These are phyloP conservation scores for Phlebopus sp. DNA, from an alignment of 1,284 basidiomycete species.

Conservation along the genomic window DNA sequence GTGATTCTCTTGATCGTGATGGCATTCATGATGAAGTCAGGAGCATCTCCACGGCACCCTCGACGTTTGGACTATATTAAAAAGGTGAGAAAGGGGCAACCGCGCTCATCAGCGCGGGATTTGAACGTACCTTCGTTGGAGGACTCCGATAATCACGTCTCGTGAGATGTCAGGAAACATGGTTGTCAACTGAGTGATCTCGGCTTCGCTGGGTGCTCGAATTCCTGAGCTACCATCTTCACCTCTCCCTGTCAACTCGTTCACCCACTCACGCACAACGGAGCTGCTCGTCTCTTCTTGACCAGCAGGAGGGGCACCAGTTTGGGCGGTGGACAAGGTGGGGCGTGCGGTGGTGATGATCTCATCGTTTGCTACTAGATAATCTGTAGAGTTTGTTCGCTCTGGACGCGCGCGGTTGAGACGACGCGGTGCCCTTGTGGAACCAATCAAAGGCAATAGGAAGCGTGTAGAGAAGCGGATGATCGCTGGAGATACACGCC, in stretches of 20 bases:
- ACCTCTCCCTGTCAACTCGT: conserved; percentile 69
- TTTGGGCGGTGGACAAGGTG: conserved; percentile 23
- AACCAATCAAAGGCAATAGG: conserved; percentile 64
- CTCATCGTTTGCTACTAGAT: conserved; percentile 44
- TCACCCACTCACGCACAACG: conserved; percentile 80
- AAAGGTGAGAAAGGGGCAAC: conserved; percentile 5
- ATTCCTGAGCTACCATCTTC: conserved; percentile 50
- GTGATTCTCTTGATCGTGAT: background rate
- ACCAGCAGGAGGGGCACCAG: conserved; percentile 10
- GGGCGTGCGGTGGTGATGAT: conserved; percentile 55
- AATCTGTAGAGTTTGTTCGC: conserved; percentile 24
- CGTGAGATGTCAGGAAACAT: conserved; percentile 84
- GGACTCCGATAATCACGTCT: conserved; percentile 71
- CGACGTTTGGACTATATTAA: conserved; percentile 61
- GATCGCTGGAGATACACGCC: conserved; percentile 63
- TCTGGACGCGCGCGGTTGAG: conserved; percentile 61
- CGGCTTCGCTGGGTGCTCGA: conserved; percentile 69
- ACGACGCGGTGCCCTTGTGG: conserved; percentile 51
- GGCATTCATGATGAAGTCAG: conserved; percentile 41
- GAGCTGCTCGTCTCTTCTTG: conserved; percentile 37
- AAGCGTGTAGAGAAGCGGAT: conserved; percentile 49
- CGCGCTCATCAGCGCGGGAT: conserved; percentile 2
- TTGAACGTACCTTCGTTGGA: conserved; percentile 74
- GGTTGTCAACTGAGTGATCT: conserved; percentile 67
- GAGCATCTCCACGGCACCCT: conserved; percentile 79